A percentile compares a stretch with the other conserved stretches of the same genome.
Evolutionary conservation across 2,329 filamentous ascomycete species (phyloP).

Genomic region (Diplodia mutila): DNA sequence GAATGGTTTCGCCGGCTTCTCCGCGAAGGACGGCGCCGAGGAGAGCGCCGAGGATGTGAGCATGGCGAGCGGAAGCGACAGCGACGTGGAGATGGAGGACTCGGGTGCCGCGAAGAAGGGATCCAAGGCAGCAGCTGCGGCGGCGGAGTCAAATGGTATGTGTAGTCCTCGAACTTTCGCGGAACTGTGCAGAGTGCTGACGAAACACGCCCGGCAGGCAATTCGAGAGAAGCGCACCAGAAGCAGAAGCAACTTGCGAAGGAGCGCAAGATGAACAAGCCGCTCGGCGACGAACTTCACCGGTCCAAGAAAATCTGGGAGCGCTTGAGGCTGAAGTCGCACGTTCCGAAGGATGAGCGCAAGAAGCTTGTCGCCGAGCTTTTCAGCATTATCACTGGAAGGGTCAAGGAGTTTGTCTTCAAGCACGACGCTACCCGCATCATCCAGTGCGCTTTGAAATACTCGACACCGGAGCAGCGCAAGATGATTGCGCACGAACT

Average conservation of each 20-base stretch:
- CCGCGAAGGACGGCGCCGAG: constrained; percentile 35
- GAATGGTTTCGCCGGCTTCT: constrained; percentile 42
- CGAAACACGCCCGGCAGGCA: constrained; percentile 52
- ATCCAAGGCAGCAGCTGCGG: constrained; percentile 26
- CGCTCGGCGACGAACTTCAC: constrained; percentile 84
- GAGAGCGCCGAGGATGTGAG: constrained; percentile 28
- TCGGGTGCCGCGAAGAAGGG: constrained; percentile 27
- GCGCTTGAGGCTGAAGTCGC: constrained; percentile 85
- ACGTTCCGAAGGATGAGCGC: constrained; percentile 87
- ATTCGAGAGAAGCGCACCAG: constrained; percentile 82
- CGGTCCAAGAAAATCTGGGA: constrained; percentile 98
- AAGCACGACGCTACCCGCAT: constrained; percentile 98
- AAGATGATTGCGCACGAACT: constrained; percentile 86
- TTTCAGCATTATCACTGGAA: constrained; percentile 86
- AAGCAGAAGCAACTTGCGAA: constrained; percentile 88
- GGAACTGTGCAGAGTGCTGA: neutral
- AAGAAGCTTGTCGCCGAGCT: constrained; percentile 86
- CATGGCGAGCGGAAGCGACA: constrained; percentile 21
- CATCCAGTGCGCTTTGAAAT: constrained; percentile 96
- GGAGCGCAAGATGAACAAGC: constrained; percentile 91
- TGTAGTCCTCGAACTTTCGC: neutral
- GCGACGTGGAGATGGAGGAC: constrained; percentile 25
- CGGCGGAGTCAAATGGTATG: constrained; percentile 13
- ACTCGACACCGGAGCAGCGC: constrained; percentile 81
- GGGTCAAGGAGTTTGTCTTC: constrained; percentile 93